A percentile compares a stretch with the other conserved stretches of the same genome.
Conservation (phyloP, 768 basidiomycete genomes). For the Suillus lakei region DNA sequence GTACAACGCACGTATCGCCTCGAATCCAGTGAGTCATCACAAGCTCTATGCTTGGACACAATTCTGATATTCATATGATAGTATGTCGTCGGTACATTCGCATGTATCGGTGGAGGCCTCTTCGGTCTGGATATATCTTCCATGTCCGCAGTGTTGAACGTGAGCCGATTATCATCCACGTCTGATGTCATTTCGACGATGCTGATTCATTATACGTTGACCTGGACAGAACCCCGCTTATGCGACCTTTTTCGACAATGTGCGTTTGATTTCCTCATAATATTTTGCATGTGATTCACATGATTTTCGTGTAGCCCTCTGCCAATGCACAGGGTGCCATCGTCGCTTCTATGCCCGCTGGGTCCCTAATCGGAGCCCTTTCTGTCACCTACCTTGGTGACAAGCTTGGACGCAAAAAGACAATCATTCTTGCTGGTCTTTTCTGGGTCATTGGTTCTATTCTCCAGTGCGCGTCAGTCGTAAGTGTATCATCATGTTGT, state of each 20-base stretch:
- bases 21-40: slow-evolving; percentile 52
- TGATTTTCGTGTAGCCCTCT: slow-evolving; percentile 40
- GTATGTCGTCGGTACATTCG: slow-evolving; percentile 82
- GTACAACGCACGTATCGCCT: slow-evolving; percentile 61
- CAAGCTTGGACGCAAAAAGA: slow-evolving; percentile 64
- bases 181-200: neutral
- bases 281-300: slow-evolving; percentile 6
- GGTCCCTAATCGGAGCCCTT: slow-evolving; percentile 67
- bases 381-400: slow-evolving; percentile 68
- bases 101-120: slow-evolving; percentile 80
- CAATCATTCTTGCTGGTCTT: slow-evolving; percentile 66
- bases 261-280: slow-evolving; percentile 13
- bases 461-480: slow-evolving; percentile 66
- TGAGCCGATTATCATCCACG: slow-evolving; percentile 28
- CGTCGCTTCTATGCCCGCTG: slow-evolving; percentile 81
- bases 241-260: slow-evolving; percentile 27
- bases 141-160: slow-evolving; percentile 76
- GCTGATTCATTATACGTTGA: slow-evolving; percentile 1
- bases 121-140: slow-evolving; percentile 85
- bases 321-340: slow-evolving; percentile 70
- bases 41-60: neutral
- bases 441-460: slow-evolving; percentile 77
- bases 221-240: slow-evolving; percentile 31
- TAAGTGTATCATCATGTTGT: slow-evolving; percentile 24
- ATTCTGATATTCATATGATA: slow-evolving; percentile 28